A percentile compares a stretch with the other conserved stretches of the same genome.
Conservation (phyloP, 352 stramenopile genomes). For the Pythium myriotylum region DNA sequence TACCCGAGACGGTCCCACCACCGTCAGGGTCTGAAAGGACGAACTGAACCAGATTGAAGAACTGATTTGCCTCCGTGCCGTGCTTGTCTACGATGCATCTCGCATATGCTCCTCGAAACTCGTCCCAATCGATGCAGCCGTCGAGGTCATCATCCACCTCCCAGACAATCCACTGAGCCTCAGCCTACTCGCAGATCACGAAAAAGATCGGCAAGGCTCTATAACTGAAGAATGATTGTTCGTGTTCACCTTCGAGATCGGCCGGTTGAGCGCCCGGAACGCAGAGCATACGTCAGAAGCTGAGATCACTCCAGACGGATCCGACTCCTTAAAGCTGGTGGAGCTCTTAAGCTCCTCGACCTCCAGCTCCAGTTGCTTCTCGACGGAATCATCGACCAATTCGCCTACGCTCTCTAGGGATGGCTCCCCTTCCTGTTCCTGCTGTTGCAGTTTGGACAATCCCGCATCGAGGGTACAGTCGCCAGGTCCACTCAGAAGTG, state of each 20-base stretch:
- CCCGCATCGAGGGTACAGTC: too few species aligned
- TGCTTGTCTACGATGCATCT: conserved; percentile 90
- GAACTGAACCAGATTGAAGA: conserved; percentile 96
- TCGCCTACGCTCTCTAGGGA: too few species aligned
- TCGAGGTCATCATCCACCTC: conserved; percentile 96
- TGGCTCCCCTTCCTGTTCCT: not conserved
- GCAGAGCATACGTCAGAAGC: conserved; percentile 47
- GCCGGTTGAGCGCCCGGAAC: conserved; percentile 41
- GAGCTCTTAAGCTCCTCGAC: conserved; percentile 53
- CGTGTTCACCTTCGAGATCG: conserved; percentile 28
- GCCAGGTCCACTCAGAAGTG: not conserved
- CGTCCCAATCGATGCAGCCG: conserved; percentile 88
- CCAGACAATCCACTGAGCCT: conserved; percentile 97
- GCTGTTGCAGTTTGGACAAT: not conserved
- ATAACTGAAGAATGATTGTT: not conserved
- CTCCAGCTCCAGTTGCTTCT: conserved; percentile 32
- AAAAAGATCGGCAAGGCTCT: too few species aligned
- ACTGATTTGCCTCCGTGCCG: conserved; percentile 91
- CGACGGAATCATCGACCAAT: not conserved
- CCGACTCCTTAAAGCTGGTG: conserved; percentile 38
- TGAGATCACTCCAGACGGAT: conserved; percentile 45
- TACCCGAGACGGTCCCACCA: conserved; percentile 87
- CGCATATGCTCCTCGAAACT: conserved; percentile 93
- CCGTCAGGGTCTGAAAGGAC: conserved; percentile 92
- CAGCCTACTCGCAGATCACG: conserved; percentile 54